Evolutionary conservation across 2,329 filamentous ascomycete species (phyloP).

Genomic region (Pezicula radicicola): DNA sequence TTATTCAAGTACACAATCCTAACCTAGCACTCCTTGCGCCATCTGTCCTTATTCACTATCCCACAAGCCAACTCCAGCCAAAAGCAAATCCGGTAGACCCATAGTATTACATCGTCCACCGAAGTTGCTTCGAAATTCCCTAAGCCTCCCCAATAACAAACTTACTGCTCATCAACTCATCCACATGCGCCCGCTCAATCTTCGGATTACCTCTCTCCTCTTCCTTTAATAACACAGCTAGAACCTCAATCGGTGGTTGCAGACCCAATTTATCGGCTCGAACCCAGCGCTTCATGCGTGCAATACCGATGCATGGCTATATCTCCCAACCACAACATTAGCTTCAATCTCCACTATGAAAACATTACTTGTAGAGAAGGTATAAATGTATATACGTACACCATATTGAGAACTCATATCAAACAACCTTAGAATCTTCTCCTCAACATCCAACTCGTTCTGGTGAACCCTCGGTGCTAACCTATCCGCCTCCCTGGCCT

Average conservation of each 20-base stretch:
- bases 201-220: slow-evolving; percentile 51
- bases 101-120: background rate
- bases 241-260: slow-evolving; percentile 84
- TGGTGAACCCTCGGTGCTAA: slow-evolving; percentile 75
- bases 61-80: background rate
- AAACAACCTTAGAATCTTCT: slow-evolving; percentile 89
- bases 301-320: slow-evolving; percentile 85
- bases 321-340: slow-evolving; percentile 1
- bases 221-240: slow-evolving; percentile 78
- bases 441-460: slow-evolving; percentile 63
- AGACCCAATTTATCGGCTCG: slow-evolving; percentile 79
- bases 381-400: slow-evolving; percentile 58
- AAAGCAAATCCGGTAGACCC: background rate
- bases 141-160: slow-evolving; percentile 30
- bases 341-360: background rate
- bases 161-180: slow-evolving; percentile 55
- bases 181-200: slow-evolving; percentile 70
- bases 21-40: background rate
- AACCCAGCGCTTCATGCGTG: slow-evolving; percentile 81
- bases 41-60: background rate
- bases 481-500: slow-evolving; percentile 64
- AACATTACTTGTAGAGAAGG: background rate
- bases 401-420: slow-evolving; percentile 91
- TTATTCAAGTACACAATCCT: background rate
- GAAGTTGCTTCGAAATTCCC: background rate